Percentiles rank a stretch among this genome's conserved stretches.
These are phyloP conservation scores for Basipetospora chlamydospora DNA, from an alignment of 2,329 filamentous ascomycete species.

Conservation along the genomic window DNA sequence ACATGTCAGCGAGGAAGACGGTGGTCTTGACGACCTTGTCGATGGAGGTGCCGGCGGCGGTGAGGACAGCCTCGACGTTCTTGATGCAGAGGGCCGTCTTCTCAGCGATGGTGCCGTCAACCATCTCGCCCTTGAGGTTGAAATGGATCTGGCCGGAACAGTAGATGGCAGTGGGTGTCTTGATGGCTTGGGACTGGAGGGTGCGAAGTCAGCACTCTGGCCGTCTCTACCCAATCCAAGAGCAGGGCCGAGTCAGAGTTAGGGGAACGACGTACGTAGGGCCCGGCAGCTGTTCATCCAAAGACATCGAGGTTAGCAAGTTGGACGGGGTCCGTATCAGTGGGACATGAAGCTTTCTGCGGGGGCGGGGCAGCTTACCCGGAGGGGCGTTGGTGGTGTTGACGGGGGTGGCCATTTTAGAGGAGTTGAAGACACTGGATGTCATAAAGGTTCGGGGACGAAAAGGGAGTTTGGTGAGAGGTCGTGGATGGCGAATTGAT, in stretches of 20 bases:
- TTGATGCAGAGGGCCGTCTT: constrained; percentile 50
- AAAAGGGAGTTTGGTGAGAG: no score
- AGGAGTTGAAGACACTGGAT: no score
- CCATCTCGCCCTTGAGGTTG: constrained; percentile 38
- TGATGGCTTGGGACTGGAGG: constrained; percentile 48
- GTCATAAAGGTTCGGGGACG: no score
- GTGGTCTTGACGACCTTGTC: constrained; percentile 78
- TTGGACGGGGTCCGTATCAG: not conserved
- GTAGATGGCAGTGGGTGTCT: constrained; percentile 50
- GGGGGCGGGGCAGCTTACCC: constrained; percentile 26
- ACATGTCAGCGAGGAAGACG: constrained; percentile 88
- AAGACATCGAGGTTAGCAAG: not conserved
- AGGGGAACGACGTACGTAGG: constrained; percentile 36
- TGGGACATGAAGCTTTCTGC: not conserved
- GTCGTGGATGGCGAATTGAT: no score
- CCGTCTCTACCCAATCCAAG: no score
- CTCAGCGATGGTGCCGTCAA: constrained; percentile 46
- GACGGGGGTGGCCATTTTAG: constrained; percentile 22
- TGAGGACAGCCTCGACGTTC: constrained; percentile 73
- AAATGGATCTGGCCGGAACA: constrained; percentile 61
- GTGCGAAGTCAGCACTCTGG: constrained; percentile 7
- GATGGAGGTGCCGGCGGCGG: constrained; percentile 65
- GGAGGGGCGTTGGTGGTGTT: constrained; percentile 45
- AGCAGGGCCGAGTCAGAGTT: no score
- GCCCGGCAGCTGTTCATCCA: constrained; percentile 37